Conservation (phyloP, 345 rosid species). For the Eutrema heterophyllum region DNA sequence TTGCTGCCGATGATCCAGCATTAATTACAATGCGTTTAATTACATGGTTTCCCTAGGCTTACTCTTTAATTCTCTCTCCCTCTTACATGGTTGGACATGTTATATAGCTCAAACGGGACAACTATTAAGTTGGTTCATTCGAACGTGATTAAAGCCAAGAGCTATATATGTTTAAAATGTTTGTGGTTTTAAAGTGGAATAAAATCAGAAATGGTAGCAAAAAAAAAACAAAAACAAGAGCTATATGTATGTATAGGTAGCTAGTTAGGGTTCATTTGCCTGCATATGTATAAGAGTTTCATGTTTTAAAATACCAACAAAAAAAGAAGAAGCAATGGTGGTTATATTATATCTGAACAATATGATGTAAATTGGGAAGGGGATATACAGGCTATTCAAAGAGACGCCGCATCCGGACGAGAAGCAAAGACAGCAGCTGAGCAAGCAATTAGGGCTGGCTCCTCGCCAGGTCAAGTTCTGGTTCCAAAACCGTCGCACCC, state of each 20-base stretch:
- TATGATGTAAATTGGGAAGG: background rate
- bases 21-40: background rate
- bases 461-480: slow-evolving; percentile 98
- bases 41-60: background rate
- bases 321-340: background rate
- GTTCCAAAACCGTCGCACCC: slow-evolving; percentile 99
- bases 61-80: background rate
- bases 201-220: no score
- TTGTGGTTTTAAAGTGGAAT: no score
- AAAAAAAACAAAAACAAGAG: background rate
- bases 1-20: slow-evolving; percentile 12
- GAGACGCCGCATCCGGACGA: slow-evolving; percentile 99
- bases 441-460: slow-evolving; percentile 91
- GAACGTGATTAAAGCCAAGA: background rate
- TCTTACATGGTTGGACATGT: background rate
- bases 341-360: background rate
- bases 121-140: background rate
- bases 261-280: slow-evolving; percentile 3
- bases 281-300: background rate
- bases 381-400: slow-evolving; percentile 72
- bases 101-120: background rate
- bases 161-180: no score
- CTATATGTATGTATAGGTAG: background rate
- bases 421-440: slow-evolving; percentile 91
- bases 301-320: background rate